phyloP scores from a whole-genome alignment of 495 filamentous ascomycete genomes.

The Lasiosphaeris hirsuta region DNA sequence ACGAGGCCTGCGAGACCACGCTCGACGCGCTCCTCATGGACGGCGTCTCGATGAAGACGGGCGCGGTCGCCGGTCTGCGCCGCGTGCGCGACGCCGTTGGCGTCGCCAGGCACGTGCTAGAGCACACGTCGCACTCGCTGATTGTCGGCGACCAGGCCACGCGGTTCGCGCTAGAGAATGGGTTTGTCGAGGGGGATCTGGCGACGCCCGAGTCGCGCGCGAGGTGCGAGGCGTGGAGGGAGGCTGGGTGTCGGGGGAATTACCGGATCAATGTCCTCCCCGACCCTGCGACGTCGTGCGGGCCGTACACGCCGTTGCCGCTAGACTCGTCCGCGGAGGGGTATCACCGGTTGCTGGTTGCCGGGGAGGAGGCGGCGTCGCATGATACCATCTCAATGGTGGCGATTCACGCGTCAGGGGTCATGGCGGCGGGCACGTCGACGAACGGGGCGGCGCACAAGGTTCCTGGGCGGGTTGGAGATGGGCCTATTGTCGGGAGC shows the following conservation, averaged over 20 bases:
- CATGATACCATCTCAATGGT: constrained; percentile 52
- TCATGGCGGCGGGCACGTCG: constrained; percentile 47
- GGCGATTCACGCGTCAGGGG: constrained; percentile 31
- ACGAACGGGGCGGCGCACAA: constrained; percentile 49
- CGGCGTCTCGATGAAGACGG: constrained; percentile 42
- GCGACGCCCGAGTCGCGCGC: constrained; percentile 32
- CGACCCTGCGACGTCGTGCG: constrained; percentile 34
- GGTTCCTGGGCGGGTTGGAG: constrained; percentile 45
- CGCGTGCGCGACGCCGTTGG: constrained; percentile 40
- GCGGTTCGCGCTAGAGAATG: constrained; percentile 42
- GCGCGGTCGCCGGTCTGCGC: constrained; percentile 44
- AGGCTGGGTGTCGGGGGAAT: constrained; percentile 36
- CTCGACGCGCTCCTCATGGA: constrained; percentile 49
- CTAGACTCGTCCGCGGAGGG: constrained; percentile 3
- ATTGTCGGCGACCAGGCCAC: constrained; percentile 46
- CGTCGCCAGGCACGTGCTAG: constrained; percentile 45
- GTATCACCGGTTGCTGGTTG: not conserved
- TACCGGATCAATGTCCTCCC: constrained; percentile 40
- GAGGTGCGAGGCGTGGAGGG: constrained; percentile 38
- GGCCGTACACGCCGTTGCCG: constrained; percentile 36
- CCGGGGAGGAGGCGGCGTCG: constrained; percentile 4
- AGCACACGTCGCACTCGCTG: constrained; percentile 44
- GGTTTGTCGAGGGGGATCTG: constrained; percentile 39
- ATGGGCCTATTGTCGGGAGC: constrained; percentile 46
- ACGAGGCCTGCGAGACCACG: constrained; percentile 48